These are phyloP conservation scores for Pholiota adiposa DNA, from an alignment of 1,284 basidiomycete genomes.

Conservation along the genomic window DNA sequence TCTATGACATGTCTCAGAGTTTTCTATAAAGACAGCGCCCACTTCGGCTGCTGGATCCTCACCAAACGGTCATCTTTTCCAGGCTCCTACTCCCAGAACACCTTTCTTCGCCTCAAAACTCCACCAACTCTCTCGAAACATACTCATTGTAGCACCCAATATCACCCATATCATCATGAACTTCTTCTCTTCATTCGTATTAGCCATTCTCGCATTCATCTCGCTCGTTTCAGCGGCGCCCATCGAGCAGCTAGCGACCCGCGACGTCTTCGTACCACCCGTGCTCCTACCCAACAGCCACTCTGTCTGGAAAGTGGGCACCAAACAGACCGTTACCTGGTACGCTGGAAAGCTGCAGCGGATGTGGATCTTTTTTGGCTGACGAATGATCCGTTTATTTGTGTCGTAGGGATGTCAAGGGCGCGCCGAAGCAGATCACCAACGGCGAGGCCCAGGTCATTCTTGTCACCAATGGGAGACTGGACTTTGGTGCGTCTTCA, in stretches of 20 bases:
- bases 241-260: conserved; percentile 21
- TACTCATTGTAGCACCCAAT: not conserved
- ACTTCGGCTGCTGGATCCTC: conserved; percentile 10
- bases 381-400: conserved; percentile 11
- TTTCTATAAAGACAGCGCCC: conserved; percentile 20
- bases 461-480: conserved; percentile 38
- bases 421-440: conserved; percentile 46
- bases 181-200: conserved; percentile 31
- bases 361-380: conserved; percentile 17
- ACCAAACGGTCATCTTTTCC: conserved; percentile 22
- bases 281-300: conserved; percentile 41
- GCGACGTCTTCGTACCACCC: conserved; percentile 51
- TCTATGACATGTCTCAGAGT: conserved; percentile 1
- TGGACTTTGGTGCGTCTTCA: conserved; percentile 28
- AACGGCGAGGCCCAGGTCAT: conserved; percentile 45
- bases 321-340: conserved; percentile 47
- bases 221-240: conserved; percentile 33
- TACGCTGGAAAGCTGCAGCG: conserved; percentile 21
- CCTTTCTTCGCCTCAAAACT: conserved; percentile 6
- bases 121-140: not conserved
- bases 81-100: conserved; percentile 2
- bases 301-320: conserved; percentile 45
- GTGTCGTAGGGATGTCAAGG: conserved; percentile 40
- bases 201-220: conserved; percentile 32
- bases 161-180: conserved; percentile 24